Percentiles rank a stretch among this genome's conserved stretches.
phyloP scores from a whole-genome alignment of 2,329 filamentous ascomycete species.

The Lachnellula arida region DNA sequence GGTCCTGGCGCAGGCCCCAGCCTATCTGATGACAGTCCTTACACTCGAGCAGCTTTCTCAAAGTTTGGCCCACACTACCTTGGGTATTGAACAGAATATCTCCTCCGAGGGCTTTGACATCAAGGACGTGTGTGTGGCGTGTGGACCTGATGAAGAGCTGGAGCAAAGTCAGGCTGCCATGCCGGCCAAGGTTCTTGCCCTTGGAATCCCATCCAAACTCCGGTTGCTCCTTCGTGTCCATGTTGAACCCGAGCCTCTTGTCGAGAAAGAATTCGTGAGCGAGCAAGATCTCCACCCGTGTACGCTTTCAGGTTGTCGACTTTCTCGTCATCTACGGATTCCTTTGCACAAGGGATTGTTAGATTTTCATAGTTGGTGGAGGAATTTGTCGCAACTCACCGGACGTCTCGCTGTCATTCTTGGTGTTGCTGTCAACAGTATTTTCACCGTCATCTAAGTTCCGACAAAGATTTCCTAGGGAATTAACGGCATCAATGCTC shows the following conservation, averaged over 20 bases:
- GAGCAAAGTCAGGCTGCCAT: background rate
- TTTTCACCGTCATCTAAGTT: background rate
- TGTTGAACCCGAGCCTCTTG: background rate
- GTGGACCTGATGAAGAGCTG: background rate
- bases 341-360: background rate
- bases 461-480: background rate
- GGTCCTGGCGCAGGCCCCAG: slow-evolving; percentile 50
- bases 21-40: background rate
- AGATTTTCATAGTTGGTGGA: background rate
- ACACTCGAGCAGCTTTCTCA: background rate
- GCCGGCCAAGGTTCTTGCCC: background rate
- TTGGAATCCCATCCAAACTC: background rate
- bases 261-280: background rate
- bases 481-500: background rate
- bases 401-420: background rate
- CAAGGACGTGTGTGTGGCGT: background rate
- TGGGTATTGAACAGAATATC: background rate
- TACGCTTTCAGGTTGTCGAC: background rate
- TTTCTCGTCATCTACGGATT: background rate
- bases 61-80: background rate
- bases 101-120: background rate
- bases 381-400: background rate
- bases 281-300: background rate
- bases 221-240: background rate
- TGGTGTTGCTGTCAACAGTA: background rate